These are phyloP conservation scores for Phytopythium helicoides DNA, from an alignment of 352 stramenopile species.

Conservation along the genomic window DNA sequence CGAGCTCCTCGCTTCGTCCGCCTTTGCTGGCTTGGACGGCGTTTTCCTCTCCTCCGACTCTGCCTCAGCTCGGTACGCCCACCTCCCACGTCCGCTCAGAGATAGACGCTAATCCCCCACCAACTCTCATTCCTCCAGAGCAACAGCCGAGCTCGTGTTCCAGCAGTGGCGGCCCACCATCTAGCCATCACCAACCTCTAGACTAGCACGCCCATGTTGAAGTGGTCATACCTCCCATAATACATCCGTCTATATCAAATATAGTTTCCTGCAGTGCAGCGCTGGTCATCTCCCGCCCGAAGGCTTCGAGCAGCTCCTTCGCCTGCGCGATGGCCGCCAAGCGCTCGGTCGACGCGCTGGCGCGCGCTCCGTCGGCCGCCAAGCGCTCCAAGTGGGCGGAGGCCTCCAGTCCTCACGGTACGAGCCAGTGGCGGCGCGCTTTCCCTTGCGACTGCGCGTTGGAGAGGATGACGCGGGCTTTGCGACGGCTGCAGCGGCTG, in stretches of 20 bases:
- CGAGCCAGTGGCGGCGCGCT: not conserved
- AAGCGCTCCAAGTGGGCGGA: constrained; percentile 27
- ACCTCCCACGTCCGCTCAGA: no score
- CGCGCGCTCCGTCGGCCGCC: not conserved
- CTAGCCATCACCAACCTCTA: constrained; percentile 14
- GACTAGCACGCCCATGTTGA: not conserved
- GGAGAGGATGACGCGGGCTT: not conserved
- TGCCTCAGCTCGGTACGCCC: constrained; percentile 23
- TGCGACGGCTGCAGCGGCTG: constrained; percentile 5
- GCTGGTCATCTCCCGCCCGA: not conserved
- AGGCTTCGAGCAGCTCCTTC: not conserved
- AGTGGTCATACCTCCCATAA: not conserved
- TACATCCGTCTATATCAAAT: not conserved
- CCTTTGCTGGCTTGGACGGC: constrained; percentile 19
- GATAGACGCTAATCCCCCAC: no score
- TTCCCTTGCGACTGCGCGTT: not conserved
- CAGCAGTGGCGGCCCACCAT: constrained; percentile 46
- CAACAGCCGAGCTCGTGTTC: constrained; percentile 46
- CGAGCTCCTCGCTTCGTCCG: constrained; percentile 16
- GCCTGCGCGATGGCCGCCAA: not conserved
- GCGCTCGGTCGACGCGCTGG: constrained; percentile 7
- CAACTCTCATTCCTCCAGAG: no score
- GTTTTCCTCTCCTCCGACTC: constrained; percentile 28
- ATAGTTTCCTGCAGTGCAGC: no score
- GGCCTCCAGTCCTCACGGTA: not conserved